A percentile compares a stretch with the other conserved stretches of the same genome.
Conservation (phyloP, 75 land plant species). For the Larix kaempferi region DNA sequence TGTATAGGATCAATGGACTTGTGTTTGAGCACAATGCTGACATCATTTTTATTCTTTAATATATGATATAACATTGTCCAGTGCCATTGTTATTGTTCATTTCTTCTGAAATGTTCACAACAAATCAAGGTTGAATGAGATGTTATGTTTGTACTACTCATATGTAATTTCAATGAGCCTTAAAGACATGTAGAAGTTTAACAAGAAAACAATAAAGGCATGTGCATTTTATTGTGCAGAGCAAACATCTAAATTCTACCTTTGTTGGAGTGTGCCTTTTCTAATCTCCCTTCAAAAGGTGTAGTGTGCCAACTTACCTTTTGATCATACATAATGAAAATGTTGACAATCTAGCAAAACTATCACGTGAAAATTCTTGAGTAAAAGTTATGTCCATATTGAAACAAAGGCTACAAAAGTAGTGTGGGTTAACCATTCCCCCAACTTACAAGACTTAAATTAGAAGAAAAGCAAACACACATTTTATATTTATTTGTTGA, state of each 20-base stretch:
- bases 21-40: no score
- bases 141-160: no score
- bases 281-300: constrained; percentile 84
- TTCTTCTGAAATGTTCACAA: no score
- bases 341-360: neutral
- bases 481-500: constrained; percentile 83
- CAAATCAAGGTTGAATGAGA: no score
- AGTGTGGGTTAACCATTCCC: no score
- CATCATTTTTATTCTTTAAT: no score
- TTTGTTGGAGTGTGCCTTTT: constrained; percentile 75
- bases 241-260: neutral
- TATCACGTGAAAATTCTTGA: neutral
- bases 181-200: no score
- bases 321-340: constrained; percentile 64
- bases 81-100: no score
- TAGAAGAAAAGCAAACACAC: constrained; percentile 19
- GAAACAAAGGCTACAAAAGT: neutral
- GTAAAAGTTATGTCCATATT: neutral
- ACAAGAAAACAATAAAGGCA: no score
- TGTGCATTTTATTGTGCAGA: neutral
- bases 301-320: constrained; percentile 89
- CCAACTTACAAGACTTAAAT: neutral
- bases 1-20: no score
- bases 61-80: no score
- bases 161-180: no score